Base-by-base conservation (phyloP, 305 asterid species). In the Ajuga reptans region DNA sequence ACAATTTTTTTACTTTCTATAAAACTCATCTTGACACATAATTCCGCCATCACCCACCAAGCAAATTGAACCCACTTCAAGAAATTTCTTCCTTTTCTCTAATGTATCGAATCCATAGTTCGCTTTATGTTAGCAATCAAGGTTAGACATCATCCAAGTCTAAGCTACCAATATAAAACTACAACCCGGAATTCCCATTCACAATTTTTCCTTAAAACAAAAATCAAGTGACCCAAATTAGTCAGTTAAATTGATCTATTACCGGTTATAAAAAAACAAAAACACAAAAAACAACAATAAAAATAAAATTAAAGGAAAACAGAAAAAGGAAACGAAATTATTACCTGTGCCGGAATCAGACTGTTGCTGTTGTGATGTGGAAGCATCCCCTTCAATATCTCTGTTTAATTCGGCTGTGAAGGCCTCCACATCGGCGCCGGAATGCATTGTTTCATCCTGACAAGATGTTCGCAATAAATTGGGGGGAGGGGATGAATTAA, bases 361-460 rank as follows among this genome's bases (percentile, higher is more conserved):
- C 2, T 85, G 87, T 71, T 77, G 88, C 72, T 76, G 86, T 74
- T 78, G 87, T 49, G 89, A 70, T 33, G 75, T 34, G 14, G 95
- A 82, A 71, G 74, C 60, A 78, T 83, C 81, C 74, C 98, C 97
- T 84, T 91, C 96, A 57, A 92, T 92, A 72, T 92, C 97, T 80
- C 96, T 88, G 74, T 92, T 90, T 50, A 92, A 83, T 78, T 92
- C 96, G 53, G 98, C 98, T 0, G 97, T 85, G 77, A 92, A 88
- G 6, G 98, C 97, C 68, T 92, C 96, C 80, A 92, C 96, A 64
- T 88, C 98, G 1, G 96, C 97, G 73, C 98, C 98, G 10, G 96
- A 92, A 87, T 90, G 98, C 95, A 90, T 79, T 14, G 92, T 92
- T 75, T 90, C 98, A 65, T 86, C 96, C 98, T 92, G 85, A 66